Base-by-base conservation (phyloP, 345 rosid genomes). In the Brassica carinata region DNA sequence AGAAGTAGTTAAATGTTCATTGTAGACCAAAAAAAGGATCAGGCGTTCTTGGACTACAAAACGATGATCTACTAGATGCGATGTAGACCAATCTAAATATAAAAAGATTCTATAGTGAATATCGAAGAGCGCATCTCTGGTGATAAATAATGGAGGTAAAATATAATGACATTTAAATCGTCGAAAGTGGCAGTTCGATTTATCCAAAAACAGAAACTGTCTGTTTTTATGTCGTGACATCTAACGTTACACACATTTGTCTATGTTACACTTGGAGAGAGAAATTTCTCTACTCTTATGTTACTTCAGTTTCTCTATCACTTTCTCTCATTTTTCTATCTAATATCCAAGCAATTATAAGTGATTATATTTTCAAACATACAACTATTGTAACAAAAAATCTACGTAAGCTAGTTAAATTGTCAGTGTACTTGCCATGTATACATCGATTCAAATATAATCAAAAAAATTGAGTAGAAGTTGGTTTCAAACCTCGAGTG, bases 181-280 rank as follows among this genome's bases (percentile, higher is more conserved):
- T 38, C 8, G 78, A 82, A 82, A 77, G 84, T 82, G 82, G 84
- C 74, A 82, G 84, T 82, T 82, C 78, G 75, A 82, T 66, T 73
- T 77, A 82, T 77, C 81, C 67, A 59, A 72, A 77, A 23, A 66
- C 71, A 77, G 84, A 82, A 82, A 77, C 75, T 72, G 80, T 82
- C 78, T 77, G 78, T 23, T 72, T 82, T 77, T 81, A 76, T 77
- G 72, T 58, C 48, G 81, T 81, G 84, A 81, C 72, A 78, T 73
- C 71, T 77, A 77, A 77, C 81, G 78, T 82, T 82, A 73, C 74
- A 82, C 84, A 82, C 74, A 77, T 72, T 19, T 19, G 84, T 81
- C 73, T 57, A 64, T 75, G 53, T 70, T 70, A 74, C 76, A 75
- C 63, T 75, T 55, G 62, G 83, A 64, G 83, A 81, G 83, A 81